phyloP scores from a whole-genome alignment of 2,329 filamentous ascomycete species.

The Fusarium concolor region DNA sequence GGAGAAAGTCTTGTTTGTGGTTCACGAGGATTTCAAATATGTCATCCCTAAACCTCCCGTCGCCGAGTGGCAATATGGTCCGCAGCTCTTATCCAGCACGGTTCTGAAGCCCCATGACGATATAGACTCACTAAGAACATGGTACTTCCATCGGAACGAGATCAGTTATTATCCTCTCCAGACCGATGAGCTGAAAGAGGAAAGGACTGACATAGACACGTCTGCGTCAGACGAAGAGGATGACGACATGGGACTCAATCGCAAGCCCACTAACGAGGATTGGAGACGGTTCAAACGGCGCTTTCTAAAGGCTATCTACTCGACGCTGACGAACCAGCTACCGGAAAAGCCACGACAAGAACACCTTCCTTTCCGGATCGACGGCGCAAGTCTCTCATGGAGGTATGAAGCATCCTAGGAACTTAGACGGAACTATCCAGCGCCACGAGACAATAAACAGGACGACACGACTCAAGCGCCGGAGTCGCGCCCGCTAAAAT shows the following conservation, averaged over 20 bases:
- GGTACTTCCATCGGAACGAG: constrained; percentile 27
- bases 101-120: constrained; percentile 23
- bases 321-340: constrained; percentile 16
- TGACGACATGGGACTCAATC: constrained; percentile 25
- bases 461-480: constrained; percentile 1
- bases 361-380: constrained; percentile 15
- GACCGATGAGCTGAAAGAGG: constrained; percentile 9
- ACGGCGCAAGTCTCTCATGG: constrained; percentile 35
- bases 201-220: constrained; percentile 9
- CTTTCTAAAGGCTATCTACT: constrained; percentile 31
- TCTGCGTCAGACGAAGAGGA: constrained; percentile 19
- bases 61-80: constrained; percentile 17
- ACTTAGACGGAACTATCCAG: not conserved
- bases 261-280: constrained; percentile 38
- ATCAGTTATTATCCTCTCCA: constrained; percentile 26
- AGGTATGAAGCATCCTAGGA: constrained; percentile 25
- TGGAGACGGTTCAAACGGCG: constrained; percentile 37
- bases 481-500: not conserved
- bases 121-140: constrained; percentile 8
- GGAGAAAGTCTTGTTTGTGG: constrained; percentile 30
- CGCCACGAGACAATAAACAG: constrained; percentile 3
- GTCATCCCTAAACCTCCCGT: constrained; percentile 1
- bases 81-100: constrained; percentile 31
- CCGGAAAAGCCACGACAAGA: constrained; percentile 6
- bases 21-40: constrained; percentile 37